Evolutionary conservation across 2,329 filamentous ascomycete species (phyloP), one percentile per base, ranked within the genome.

Genomic region (Exophiala aquamarina): DNA sequence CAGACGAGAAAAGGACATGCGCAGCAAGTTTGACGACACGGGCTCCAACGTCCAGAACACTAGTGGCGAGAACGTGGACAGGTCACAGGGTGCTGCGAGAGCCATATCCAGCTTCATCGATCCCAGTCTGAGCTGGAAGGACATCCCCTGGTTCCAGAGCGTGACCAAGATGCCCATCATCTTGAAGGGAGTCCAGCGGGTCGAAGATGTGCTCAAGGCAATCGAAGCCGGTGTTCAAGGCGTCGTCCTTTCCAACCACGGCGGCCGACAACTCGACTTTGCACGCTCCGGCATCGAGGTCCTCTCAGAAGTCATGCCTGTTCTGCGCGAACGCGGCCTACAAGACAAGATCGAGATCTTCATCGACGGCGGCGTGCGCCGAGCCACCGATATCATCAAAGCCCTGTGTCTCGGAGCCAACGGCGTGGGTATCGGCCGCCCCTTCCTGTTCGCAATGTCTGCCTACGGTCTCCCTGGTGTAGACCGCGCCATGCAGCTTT

Each of bases 51-150:
- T 97, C 11, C 93, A 97, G 70, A 70, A 70, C 47, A 74, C 73
- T 10, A 71, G 70, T 36, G 88, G 87, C 41, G 77, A 84, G 49
- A 69, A 77, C 44, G 89, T 92, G 15, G 91, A 97, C 69, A 89
- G 83, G 52, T 87, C 83, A 14, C 93, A 98, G 73, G 93, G 93
- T 41, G 93, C 92, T 2, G 92, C 93, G 4, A 83, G 93, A 54
- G 93, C 93, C 54, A 98, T 98, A 63, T 95, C 89, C 21, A 89
- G 82, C 50, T 98, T 98, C 69, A 98, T 98, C 72, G 93, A 98
- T 74, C 93, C 93, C 2, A 78, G 80, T n/a, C 78, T 98, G 9
- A 87, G 81, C 63, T 98, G 93, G 93, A 87, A 86, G 61, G 93
- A 97, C 62, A 89, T 95, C 37, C 81, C 92, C 1, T 98, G 91